phyloP scores from a whole-genome alignment of 2,329 filamentous ascomycete genomes.

The Beauveria scarabaeidicola region DNA sequence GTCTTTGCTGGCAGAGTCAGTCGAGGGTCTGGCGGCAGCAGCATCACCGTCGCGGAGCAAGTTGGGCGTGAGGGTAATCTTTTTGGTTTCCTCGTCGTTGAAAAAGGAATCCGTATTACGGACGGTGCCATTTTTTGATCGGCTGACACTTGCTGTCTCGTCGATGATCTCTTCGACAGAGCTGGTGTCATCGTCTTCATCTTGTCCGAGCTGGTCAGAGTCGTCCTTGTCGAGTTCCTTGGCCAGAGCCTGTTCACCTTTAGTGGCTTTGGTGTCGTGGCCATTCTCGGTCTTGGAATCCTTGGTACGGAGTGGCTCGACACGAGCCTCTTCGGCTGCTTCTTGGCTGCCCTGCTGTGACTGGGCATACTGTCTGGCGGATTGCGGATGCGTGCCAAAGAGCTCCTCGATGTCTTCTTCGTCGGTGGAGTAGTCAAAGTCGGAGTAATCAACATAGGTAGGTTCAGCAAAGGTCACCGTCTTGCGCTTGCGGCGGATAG shows the following conservation, averaged over 20 bases:
- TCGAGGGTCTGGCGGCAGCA: slow-evolving; percentile 42
- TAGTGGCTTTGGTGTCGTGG: neutral
- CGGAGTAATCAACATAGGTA: slow-evolving; percentile 81
- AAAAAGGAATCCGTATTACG: slow-evolving; percentile 95
- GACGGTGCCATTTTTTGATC: slow-evolving; percentile 76
- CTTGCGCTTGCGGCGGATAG: slow-evolving; percentile 77
- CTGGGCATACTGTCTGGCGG: slow-evolving; percentile 14
- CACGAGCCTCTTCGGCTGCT: slow-evolving; percentile 4
- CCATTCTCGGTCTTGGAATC: neutral
- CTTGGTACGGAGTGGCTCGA: slow-evolving; percentile 7
- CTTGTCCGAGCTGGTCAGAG: neutral
- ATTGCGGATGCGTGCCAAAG: slow-evolving; percentile 25
- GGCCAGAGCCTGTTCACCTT: neutral
- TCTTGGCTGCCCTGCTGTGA: slow-evolving; percentile 23
- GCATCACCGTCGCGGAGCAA: slow-evolving; percentile 72
- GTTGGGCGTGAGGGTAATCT: slow-evolving; percentile 93
- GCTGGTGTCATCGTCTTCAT: slow-evolving; percentile 23
- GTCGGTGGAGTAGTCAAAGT: slow-evolving; percentile 77
- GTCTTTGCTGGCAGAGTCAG: slow-evolving; percentile 35
- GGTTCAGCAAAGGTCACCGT: slow-evolving; percentile 79
- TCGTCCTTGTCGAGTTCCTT: slow-evolving; percentile 5
- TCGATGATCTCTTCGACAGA: slow-evolving; percentile 61
- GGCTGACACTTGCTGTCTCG: slow-evolving; percentile 43
- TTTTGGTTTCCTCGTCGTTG: slow-evolving; percentile 92
- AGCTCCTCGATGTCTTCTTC: slow-evolving; percentile 49